Conservation (phyloP, 371 early-diverging fungal species). For the Haplosporangium sp. region DNA sequence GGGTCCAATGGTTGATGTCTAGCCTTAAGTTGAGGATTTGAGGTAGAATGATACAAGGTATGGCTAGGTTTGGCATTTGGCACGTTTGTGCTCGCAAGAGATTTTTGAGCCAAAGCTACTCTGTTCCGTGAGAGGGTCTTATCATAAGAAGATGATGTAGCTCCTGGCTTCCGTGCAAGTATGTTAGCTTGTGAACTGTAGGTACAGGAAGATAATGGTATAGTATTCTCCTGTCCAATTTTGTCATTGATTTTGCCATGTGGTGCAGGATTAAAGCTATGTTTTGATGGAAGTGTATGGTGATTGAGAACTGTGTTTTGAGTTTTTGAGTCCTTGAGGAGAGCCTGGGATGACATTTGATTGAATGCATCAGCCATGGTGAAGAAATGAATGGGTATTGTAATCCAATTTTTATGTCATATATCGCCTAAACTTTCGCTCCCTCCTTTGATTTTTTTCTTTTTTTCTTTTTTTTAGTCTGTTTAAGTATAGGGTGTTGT, state of each 20-base stretch:
- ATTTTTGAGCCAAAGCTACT: slow-evolving; percentile 35
- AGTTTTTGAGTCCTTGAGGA: slow-evolving; percentile 20
- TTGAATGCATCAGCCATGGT: slow-evolving; percentile 32
- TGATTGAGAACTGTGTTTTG: slow-evolving; percentile 1
- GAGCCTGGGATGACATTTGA: slow-evolving; percentile 10
- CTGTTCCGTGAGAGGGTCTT: slow-evolving; percentile 16
- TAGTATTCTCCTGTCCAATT: slow-evolving; percentile 11
- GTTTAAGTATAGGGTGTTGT: too few species aligned
- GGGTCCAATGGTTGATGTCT: background rate
- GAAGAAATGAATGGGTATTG: background rate
- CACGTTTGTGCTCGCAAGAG: background rate
- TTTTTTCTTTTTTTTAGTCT: background rate
- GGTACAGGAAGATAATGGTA: background rate
- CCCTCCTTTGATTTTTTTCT: background rate
- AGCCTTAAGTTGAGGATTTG: slow-evolving; percentile 6
- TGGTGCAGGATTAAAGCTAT: background rate
- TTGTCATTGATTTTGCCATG: slow-evolving; percentile 6
- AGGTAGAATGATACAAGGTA: background rate
- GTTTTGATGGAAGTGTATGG: background rate
- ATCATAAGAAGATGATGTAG: background rate
- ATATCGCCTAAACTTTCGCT: background rate
- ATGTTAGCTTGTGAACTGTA: background rate
- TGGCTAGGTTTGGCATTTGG: background rate
- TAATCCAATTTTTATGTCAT: background rate
- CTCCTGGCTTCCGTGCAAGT: background rate